Percentiles rank a stretch among this genome's conserved stretches.
These are phyloP conservation scores for Arxiozyma slooffiae DNA, from an alignment of 1,139 yeast species.

Conservation along the genomic window DNA sequence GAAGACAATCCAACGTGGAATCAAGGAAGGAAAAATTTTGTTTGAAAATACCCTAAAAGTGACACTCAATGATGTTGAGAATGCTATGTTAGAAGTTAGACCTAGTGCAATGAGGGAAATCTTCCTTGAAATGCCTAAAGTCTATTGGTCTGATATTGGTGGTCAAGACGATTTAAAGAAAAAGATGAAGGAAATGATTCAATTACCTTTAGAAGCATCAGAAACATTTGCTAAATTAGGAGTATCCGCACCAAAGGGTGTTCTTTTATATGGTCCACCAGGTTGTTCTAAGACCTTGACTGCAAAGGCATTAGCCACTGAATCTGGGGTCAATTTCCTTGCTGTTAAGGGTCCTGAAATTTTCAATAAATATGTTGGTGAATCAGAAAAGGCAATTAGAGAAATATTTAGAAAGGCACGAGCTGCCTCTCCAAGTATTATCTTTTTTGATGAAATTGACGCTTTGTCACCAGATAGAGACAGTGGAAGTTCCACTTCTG, in stretches of 20 bases:
- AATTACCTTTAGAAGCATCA: slow-evolving; percentile 78
- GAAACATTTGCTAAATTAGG: slow-evolving; percentile 70
- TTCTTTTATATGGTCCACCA: slow-evolving; percentile 87
- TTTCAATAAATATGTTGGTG: slow-evolving; percentile 90
- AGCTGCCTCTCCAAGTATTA: slow-evolving; percentile 85
- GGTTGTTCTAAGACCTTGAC: slow-evolving; percentile 93
- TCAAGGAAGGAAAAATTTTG: slow-evolving; percentile 22
- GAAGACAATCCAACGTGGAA: slow-evolving; percentile 63
- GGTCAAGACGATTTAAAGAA: slow-evolving; percentile 80
- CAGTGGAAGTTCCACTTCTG: slow-evolving; percentile 51
- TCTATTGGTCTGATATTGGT: slow-evolving; percentile 89
- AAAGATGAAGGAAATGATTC: slow-evolving; percentile 80
- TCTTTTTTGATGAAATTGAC: slow-evolving; percentile 92
- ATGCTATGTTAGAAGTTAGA: slow-evolving; percentile 65
- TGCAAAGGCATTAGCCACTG: slow-evolving; percentile 91
- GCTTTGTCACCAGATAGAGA: slow-evolving; percentile 75
- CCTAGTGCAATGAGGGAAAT: slow-evolving; percentile 98
- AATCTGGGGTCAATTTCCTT: slow-evolving; percentile 81
- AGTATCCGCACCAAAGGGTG: slow-evolving; percentile 84
- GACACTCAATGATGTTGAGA: slow-evolving; percentile 45
- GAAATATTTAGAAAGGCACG: slow-evolving; percentile 87
- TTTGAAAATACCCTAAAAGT: slow-evolving; percentile 29
- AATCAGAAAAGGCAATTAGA: slow-evolving; percentile 78
- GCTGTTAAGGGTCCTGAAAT: slow-evolving; percentile 96
- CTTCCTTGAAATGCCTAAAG: slow-evolving; percentile 87